Evolutionary conservation across 495 filamentous ascomycete species (phyloP).

Genomic region (Lophium mytilinum): DNA sequence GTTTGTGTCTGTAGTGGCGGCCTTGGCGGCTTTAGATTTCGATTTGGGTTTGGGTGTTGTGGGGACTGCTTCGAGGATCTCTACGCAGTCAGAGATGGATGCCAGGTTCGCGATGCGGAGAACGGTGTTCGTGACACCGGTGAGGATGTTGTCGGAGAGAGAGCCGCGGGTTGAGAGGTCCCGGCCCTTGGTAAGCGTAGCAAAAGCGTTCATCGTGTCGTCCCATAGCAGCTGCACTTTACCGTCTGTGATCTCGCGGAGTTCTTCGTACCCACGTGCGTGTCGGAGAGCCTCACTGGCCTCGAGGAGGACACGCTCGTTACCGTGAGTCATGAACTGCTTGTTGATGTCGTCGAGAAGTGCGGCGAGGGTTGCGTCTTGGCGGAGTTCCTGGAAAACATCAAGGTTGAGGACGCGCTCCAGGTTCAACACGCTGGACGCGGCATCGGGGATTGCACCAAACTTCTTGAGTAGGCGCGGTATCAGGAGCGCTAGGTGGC

Average conservation of each 20-base stretch:
- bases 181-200: constrained; percentile 55
- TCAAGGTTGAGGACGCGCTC: constrained; percentile 80
- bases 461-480: constrained; percentile 86
- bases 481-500: constrained; percentile 66
- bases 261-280: constrained; percentile 74
- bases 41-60: constrained; percentile 39
- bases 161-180: constrained; percentile 56
- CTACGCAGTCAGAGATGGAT: constrained; percentile 67
- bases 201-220: constrained; percentile 61
- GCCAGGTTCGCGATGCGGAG: constrained; percentile 75
- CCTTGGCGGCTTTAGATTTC: constrained; percentile 32
- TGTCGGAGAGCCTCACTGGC: constrained; percentile 76
- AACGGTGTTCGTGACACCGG: constrained; percentile 68
- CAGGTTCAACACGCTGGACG: constrained; percentile 75
- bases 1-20: constrained; percentile 18
- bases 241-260: constrained; percentile 71
- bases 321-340: constrained; percentile 85
- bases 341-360: constrained; percentile 87
- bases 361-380: constrained; percentile 72
- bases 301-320: constrained; percentile 76
- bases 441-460: constrained; percentile 77
- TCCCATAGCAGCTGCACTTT: constrained; percentile 83
- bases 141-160: constrained; percentile 52
- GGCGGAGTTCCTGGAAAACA: constrained; percentile 80
- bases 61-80: constrained; percentile 57